phyloP scores from a whole-genome alignment of 2,329 filamentous ascomycete genomes.

The Sporothrix mexicana region DNA sequence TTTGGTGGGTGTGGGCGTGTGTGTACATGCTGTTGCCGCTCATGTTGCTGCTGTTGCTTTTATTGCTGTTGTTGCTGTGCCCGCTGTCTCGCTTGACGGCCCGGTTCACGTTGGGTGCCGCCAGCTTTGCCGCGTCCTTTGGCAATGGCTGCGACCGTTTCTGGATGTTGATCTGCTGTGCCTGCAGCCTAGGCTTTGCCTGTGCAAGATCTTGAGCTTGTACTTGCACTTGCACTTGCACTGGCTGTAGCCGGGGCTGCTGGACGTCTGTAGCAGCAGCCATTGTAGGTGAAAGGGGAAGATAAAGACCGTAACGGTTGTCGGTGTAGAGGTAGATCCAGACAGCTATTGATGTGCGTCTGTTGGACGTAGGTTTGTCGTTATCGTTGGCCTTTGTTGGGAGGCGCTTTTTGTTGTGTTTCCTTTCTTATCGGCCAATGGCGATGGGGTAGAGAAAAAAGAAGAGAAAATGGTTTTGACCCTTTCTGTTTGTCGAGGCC shows the following conservation, averaged over 20 bases:
- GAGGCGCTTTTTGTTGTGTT: not conserved
- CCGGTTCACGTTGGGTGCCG: not conserved
- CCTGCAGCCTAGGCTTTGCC: not conserved
- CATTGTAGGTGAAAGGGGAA: slow-evolving; percentile 14
- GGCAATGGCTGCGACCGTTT: not conserved
- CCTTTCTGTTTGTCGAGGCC: not conserved
- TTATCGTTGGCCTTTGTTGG: not conserved
- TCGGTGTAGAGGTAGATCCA: not conserved
- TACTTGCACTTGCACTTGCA: not conserved
- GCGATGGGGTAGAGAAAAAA: not conserved
- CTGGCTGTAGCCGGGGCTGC: not conserved
- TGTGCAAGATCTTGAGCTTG: not conserved
- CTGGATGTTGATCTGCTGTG: not conserved
- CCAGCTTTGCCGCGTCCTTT: not conserved
- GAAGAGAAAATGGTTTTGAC: not conserved
- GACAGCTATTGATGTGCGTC: not conserved
- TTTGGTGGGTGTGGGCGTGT: slow-evolving; percentile 6
- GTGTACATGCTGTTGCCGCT: not conserved
- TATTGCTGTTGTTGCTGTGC: slow-evolving; percentile 12
- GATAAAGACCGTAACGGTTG: too few species aligned
- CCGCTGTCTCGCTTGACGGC: slow-evolving; percentile 13
- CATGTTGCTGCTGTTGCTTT: slow-evolving; percentile 5
- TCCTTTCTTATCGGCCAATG: slow-evolving; percentile 10
- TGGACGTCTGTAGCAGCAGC: not conserved
- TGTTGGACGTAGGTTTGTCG: not conserved